Base-by-base conservation (phyloP, 139 green algal genomes). In the Haematococcus sp. region DNA sequence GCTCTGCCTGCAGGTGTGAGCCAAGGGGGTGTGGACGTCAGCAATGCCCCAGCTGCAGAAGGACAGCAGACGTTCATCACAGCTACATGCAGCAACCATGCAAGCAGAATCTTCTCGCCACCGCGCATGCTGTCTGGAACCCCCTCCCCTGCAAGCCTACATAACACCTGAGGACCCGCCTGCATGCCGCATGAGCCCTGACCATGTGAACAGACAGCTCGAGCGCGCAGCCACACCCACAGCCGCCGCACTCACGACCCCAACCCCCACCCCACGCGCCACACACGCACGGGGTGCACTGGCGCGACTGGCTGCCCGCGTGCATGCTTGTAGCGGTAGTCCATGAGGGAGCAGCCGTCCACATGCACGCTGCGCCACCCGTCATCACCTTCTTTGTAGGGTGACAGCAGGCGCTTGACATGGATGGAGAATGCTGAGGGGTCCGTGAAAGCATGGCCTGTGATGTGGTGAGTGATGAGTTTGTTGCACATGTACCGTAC, bases 381-480 rank as follows among this genome's bases (percentile, higher is more conserved):
- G n/a, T 93, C 87, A 71, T 93, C 86, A 0, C 86, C 86, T 58
- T 90, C 84, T 75, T 90, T 91, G 63, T 79, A 73, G 9, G 88
- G 88, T 9, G 80, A 87, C 23, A 84, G 74, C 49, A 84, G 61
- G 49, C 87, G 79, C 69, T 91, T 91, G 49, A 85, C 85, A 52
- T 86, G 74, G 23, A 91, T 84, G 54, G 78, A 87, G 73, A 93
- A 91, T 2, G 88, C 84, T 28, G 77, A 88, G 15, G 87, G 71
- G 44, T 73, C 83, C 17, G 58, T 28, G 25, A 86, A 91, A 23
- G 65, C 52, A n/a, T 65, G 67, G 34, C 84, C 84, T 89, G 72
- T 64, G 51, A 63, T 31, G 33, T 20, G 46, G 28, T 11, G 28
- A 32, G 46, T 31, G 9, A 13, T n/a, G 32, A 19, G 40, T 49